Percentiles rank a stretch among this genome's conserved stretches.
phyloP scores from a whole-genome alignment of 2,329 filamentous ascomycete species.

The Metarhizium brunneum region DNA sequence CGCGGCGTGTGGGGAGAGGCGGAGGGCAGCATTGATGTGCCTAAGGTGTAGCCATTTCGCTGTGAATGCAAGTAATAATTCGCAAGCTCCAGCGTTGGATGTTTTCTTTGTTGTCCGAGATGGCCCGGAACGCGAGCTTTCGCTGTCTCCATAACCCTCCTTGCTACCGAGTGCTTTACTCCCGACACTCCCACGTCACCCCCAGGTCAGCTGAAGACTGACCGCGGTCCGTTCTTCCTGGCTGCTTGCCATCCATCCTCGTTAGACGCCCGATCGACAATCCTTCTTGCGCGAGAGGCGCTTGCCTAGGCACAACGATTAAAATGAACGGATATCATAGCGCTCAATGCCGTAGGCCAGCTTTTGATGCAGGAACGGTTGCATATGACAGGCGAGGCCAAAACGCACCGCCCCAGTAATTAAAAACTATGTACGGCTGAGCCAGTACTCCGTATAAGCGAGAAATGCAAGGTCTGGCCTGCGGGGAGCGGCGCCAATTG shows the following conservation, averaged over 20 bases:
- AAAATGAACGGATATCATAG: not conserved
- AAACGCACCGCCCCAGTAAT: conserved; percentile 1
- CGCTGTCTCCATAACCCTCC: not conserved
- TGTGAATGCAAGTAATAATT: not conserved
- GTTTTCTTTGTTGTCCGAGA: not conserved
- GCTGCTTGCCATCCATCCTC: not conserved
- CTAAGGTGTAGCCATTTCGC: not conserved
- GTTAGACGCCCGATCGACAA: not conserved
- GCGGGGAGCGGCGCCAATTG: not conserved
- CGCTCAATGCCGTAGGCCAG: not conserved
- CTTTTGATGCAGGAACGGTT: conserved; percentile 2
- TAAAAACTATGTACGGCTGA: not conserved
- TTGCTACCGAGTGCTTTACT: not conserved
- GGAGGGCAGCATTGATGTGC: not conserved
- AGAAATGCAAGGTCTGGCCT: not conserved
- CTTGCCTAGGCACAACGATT: not conserved
- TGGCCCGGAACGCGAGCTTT: not conserved
- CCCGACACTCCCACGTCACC: not conserved
- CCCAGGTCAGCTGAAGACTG: not conserved
- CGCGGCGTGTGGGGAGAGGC: conserved; percentile 1
- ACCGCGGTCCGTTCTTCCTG: not conserved
- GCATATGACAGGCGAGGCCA: conserved; percentile 6
- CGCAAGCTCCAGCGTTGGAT: not conserved
- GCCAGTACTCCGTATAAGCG: not conserved
- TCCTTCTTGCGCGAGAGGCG: not conserved